phyloP scores from a whole-genome alignment of 2,329 filamentous ascomycete species.

The Sporothrix variecibatus region DNA sequence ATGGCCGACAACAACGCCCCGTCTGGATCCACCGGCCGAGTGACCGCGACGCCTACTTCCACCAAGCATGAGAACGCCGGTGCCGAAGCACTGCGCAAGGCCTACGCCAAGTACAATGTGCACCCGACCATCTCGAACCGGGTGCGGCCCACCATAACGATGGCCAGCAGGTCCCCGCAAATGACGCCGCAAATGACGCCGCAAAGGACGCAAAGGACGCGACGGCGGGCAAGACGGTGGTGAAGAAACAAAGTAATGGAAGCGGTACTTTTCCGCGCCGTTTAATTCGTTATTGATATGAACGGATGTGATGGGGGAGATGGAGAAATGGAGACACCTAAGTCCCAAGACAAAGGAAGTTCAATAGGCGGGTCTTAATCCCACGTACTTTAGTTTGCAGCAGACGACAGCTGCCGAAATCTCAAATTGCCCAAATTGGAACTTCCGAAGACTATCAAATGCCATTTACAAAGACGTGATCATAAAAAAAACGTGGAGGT shows the following conservation, averaged over 20 bases:
- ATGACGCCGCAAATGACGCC: neutral
- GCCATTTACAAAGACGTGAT: neutral
- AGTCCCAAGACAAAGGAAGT: neutral
- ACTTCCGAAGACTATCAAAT: neutral
- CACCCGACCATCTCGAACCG: conserved; percentile 15
- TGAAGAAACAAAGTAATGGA: neutral
- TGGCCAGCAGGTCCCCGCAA: neutral
- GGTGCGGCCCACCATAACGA: neutral
- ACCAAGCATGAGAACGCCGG: neutral
- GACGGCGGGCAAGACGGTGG: neutral
- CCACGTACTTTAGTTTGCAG: neutral
- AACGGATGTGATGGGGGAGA: neutral
- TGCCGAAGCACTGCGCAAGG: conserved; percentile 21
- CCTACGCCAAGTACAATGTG: conserved; percentile 26
- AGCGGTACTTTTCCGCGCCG: neutral
- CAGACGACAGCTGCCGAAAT: neutral
- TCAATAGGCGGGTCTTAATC: neutral
- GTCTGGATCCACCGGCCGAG: neutral
- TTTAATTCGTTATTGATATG: neutral
- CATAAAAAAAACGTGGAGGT: neutral
- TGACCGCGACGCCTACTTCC: neutral
- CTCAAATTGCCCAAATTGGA: neutral
- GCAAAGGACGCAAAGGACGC: neutral
- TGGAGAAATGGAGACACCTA: neutral
- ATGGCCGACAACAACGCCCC: neutral